phyloP scores from a whole-genome alignment of 371 early-diverging fungal species.

The Mycotypha africana region DNA sequence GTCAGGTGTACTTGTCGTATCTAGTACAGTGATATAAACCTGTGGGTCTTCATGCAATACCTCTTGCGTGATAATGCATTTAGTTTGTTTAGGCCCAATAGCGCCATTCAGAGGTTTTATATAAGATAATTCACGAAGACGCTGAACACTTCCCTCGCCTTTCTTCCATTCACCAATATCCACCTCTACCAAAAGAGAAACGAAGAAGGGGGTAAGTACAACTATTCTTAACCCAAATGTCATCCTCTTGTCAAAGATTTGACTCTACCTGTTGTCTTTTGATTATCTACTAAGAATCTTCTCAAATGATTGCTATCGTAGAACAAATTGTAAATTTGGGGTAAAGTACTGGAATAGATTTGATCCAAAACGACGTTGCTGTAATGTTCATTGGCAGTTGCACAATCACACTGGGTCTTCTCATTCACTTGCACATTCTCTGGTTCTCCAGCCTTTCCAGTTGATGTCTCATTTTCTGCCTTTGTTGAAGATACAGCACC shows the following conservation, averaged over 20 bases:
- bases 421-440: constrained; percentile 15
- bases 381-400: constrained; percentile 41
- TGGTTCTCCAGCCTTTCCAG: background rate
- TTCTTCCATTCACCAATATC: constrained; percentile 31
- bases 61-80: constrained; percentile 57
- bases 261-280: constrained; percentile 49
- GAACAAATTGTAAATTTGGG: constrained; percentile 44
- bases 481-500: background rate
- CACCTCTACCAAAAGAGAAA: constrained; percentile 15
- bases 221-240: too few relatives aligned
- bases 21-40: constrained; percentile 47
- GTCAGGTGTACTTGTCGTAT: constrained; percentile 71
- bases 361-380: constrained; percentile 44
- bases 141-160: constrained; percentile 8
- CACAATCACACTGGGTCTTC: constrained; percentile 46
- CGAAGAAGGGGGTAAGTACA: background rate
- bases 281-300: constrained; percentile 31
- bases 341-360: constrained; percentile 41
- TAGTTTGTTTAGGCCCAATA: constrained; percentile 66
- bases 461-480: background rate
- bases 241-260: too few relatives aligned
- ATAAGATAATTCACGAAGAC: constrained; percentile 22
- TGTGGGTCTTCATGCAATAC: constrained; percentile 52
- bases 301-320: constrained; percentile 35
- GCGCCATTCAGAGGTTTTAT: constrained; percentile 31